Evolutionary conservation across 305 asterid genomes (phyloP).

Genomic region (Fraxinus platypoda): DNA sequence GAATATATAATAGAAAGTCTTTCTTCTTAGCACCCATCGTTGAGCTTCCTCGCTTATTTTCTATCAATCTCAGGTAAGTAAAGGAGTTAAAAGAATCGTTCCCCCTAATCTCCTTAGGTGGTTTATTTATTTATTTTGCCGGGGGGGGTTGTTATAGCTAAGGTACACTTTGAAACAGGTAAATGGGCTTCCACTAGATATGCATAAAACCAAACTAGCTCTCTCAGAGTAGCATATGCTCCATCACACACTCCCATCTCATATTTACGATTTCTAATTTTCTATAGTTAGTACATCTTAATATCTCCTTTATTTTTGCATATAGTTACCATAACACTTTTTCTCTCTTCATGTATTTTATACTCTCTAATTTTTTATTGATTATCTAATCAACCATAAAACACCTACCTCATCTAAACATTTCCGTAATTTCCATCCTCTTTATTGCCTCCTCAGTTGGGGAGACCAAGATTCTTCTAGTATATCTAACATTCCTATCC

Average conservation of each 20-base stretch:
- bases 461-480: not conserved
- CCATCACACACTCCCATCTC: not conserved
- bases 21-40: not conserved
- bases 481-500: not conserved
- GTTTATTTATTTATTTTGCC: no score
- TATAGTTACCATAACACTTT: not conserved
- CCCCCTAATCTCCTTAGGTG: not conserved
- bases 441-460: not conserved
- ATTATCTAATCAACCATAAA: not conserved
- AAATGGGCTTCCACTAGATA: not conserved
- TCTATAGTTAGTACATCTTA: not conserved
- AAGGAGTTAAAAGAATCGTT: not conserved
- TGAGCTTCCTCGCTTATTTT: not conserved
- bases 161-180: not conserved
- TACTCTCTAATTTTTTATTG: not conserved
- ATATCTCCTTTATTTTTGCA: not conserved
- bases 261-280: not conserved
- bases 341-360: not conserved
- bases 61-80: not conserved
- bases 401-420: not conserved
- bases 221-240: not conserved
- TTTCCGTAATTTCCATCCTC: not conserved
- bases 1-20: not conserved
- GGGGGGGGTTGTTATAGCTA: not conserved
- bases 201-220: not conserved